Base-by-base conservation (phyloP, 164 flowering plant species). In the Dillenia suffruticosa region DNA sequence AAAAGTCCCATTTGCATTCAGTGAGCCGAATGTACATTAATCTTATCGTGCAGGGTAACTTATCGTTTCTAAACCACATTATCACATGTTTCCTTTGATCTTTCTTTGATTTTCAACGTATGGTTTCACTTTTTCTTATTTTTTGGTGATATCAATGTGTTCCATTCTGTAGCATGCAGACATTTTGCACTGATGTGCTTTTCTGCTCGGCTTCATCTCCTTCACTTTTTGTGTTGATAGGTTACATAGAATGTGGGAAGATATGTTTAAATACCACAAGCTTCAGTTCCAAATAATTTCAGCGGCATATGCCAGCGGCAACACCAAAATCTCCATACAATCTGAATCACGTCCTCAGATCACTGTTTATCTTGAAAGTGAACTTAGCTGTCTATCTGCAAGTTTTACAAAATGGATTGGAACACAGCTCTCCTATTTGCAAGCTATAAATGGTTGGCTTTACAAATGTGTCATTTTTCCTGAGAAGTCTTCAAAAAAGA, bases 231-330 rank as follows among this genome's bases (percentile, higher is more conserved):
- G 50, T 46, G 9, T 57, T 69, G 52, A 46, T 84, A 94, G 98
- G 80, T 81, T 91, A 59, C 76, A 80, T 53, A 76, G 82, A 63
- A 94, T 94, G 99, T 94, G 99, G 99, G 83, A 88, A 58, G 81
- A 69, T 75, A 94, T 94, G 97, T 73, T 63, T 46, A 85, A 86
- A 53, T 85, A 85, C 65, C 99, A 94, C 80, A 81, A 76, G 76
- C 81, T 69, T 59, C 99, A 94, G 67, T 68, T 72, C 63, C 68
- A 76, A 51, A 77, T 88, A n/a, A 85, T 91, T 57, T 73, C 87
- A 3, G 61, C 63, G 22, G 81, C 87, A 40, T 73, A 69, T 59
- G 65, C 55, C 65, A 81, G 68, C 56, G 70, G 80, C 58, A 78
- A 64, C 63, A 54, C 72, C 54, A 81, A 74, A 68, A 59, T 84